phyloP scores from a whole-genome alignment of 495 filamentous ascomycete genomes.

The Geoglossum glabrum region DNA sequence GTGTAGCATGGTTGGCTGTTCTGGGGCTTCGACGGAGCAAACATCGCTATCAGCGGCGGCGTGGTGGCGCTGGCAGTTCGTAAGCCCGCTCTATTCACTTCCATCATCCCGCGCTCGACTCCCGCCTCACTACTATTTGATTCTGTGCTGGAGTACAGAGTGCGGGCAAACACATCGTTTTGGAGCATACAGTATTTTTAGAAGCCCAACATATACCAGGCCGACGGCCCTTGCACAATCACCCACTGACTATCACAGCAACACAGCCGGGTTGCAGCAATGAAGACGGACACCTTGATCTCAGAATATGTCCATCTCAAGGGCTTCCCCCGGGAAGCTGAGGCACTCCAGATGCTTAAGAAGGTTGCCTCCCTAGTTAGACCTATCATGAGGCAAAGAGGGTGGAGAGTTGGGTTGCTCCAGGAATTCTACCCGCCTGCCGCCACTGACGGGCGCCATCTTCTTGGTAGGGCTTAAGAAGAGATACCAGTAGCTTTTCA shows the following conservation, averaged over 20 bases:
- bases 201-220: no score
- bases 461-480: constrained; percentile 41
- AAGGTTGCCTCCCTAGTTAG: constrained; percentile 83
- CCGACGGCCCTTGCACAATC: not conserved
- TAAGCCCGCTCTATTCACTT: not conserved
- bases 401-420: constrained; percentile 62
- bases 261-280: constrained; percentile 3
- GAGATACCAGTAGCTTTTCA: not conserved
- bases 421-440: constrained; percentile 62
- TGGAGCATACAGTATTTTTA: no score
- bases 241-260: not conserved
- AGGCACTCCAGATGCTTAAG: constrained; percentile 63
- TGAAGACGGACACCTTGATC: constrained; percentile 42
- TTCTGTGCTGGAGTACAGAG: no score
- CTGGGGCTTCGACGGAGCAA: no score
- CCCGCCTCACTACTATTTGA: no score
- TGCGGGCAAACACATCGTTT: no score
- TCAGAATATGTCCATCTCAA: constrained; percentile 61
- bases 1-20: no score
- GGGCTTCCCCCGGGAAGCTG: constrained; percentile 46
- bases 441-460: constrained; percentile 29
- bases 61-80: not conserved
- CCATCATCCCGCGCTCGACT: no score
- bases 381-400: constrained; percentile 76
- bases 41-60: no score